Conservation (phyloP, 2,329 filamentous ascomycete genomes). For the Corinectria fuckeliana region DNA sequence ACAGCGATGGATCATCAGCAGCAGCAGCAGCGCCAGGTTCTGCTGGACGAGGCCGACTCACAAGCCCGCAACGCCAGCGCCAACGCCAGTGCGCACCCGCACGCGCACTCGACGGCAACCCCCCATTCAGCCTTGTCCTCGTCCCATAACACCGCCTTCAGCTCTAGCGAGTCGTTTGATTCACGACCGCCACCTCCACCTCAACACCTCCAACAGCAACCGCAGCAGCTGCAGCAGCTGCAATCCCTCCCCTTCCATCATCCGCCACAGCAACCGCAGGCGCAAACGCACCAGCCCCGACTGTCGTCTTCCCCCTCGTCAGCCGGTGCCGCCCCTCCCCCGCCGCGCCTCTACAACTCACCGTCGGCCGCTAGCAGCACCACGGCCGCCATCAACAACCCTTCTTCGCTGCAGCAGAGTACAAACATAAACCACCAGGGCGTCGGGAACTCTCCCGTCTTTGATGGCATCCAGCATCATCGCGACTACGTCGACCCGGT, state of each 20-base stretch:
- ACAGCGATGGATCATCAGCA: constrained; percentile 30
- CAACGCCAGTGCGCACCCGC: constrained; percentile 28
- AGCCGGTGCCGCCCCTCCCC: constrained; percentile 32
- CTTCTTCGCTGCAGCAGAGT: constrained; percentile 39
- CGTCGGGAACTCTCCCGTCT: constrained; percentile 32
- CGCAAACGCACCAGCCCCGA: constrained; percentile 31
- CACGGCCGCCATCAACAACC: constrained; percentile 37
- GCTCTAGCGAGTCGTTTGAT: constrained; percentile 57
- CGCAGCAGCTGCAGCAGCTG: constrained; percentile 39
- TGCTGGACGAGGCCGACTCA: constrained; percentile 39
- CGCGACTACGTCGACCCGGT: constrained; percentile 53
- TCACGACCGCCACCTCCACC: constrained; percentile 33
- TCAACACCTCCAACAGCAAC: constrained; percentile 40
- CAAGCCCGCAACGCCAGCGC: constrained; percentile 34
- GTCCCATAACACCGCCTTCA: constrained; percentile 47
- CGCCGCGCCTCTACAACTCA: constrained; percentile 42
- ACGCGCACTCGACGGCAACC: constrained; percentile 34
- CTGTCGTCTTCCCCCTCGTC: constrained; percentile 28
- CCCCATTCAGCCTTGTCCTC: constrained; percentile 55
- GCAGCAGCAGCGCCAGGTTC: constrained; percentile 21
- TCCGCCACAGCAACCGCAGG: constrained; percentile 11
- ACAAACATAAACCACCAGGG: constrained; percentile 37
- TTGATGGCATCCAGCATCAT: constrained; percentile 46
- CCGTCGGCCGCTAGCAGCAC: constrained; percentile 36
- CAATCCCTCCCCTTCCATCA: constrained; percentile 25